Conservation (phyloP, 2,329 filamentous ascomycete species). For the Ascochyta viciae-villosae region DNA sequence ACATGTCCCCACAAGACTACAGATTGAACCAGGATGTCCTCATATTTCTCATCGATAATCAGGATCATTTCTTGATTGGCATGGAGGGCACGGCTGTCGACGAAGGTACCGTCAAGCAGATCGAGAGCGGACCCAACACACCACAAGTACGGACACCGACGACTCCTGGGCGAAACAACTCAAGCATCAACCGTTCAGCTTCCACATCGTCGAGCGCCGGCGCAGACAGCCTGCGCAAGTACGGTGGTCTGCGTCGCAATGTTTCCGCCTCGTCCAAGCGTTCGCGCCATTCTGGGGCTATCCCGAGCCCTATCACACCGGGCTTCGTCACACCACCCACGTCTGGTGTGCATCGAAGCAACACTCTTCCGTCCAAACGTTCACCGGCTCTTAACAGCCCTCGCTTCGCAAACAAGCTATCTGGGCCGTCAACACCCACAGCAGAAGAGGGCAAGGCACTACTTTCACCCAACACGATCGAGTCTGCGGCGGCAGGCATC, state of each 20-base stretch:
- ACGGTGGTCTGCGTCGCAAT: constrained; percentile 81
- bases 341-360: constrained; percentile 75
- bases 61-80: constrained; percentile 96
- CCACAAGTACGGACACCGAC: constrained; percentile 59
- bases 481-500: constrained; percentile 17
- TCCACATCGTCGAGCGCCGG: constrained; percentile 75
- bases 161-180: constrained; percentile 58
- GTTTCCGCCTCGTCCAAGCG: constrained; percentile 91
- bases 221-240: constrained; percentile 83
- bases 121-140: constrained; percentile 71
- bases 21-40: constrained; percentile 94
- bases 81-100: constrained; percentile 99
- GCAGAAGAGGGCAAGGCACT: constrained; percentile 38
- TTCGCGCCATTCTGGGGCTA: constrained; percentile 76
- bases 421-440: constrained; percentile 60
- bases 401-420: constrained; percentile 54
- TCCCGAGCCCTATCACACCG: constrained; percentile 66
- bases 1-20: constrained; percentile 95
- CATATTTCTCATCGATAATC: constrained; percentile 97
- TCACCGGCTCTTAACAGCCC: constrained; percentile 69
- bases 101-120: constrained; percentile 72
- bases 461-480: constrained; percentile 25
- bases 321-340: constrained; percentile 49
- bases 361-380: constrained; percentile 91
- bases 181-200: constrained; percentile 73